phyloP scores from a whole-genome alignment of 768 basidiomycete genomes.

The Lanmaoa pseudosensibilis region DNA sequence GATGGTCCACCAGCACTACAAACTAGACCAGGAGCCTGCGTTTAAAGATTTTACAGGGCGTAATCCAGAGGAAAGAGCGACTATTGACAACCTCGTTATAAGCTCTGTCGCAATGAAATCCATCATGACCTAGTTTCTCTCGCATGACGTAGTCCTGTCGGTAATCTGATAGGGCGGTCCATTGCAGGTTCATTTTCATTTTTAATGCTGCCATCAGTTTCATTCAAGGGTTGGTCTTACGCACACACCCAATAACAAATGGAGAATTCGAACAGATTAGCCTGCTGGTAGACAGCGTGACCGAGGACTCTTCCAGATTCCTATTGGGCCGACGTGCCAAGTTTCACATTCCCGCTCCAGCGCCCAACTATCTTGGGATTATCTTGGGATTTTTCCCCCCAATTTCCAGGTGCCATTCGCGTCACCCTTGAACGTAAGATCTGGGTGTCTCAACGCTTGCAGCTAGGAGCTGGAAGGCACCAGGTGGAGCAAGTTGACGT shows the following conservation, averaged over 20 bases:
- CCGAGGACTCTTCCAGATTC: not conserved
- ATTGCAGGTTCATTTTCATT: not conserved
- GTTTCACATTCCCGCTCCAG: not conserved
- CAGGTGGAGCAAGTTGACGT: not conserved
- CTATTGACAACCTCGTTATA: conserved; percentile 67
- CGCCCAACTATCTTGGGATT: no score
- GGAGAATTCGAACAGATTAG: not conserved
- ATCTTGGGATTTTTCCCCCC: not conserved
- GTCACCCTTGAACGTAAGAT: not conserved
- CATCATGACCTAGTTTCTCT: conserved; percentile 39
- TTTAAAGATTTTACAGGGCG: conserved; percentile 38
- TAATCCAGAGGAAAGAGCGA: conserved; percentile 35
- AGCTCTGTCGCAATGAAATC: conserved; percentile 82
- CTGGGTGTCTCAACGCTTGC: not conserved
- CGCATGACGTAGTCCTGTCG: not conserved
- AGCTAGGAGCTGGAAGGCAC: not conserved
- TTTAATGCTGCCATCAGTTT: not conserved
- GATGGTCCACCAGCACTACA: conserved; percentile 54
- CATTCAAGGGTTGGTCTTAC: not conserved
- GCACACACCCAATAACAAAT: not conserved
- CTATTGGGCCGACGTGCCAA: not conserved
- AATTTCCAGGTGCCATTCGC: not conserved
- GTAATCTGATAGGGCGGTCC: not conserved
- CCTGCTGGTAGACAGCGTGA: not conserved
- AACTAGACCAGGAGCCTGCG: conserved; percentile 56